Conservation (phyloP, 495 filamentous ascomycete species). For the Tuber melanosporum region DNA sequence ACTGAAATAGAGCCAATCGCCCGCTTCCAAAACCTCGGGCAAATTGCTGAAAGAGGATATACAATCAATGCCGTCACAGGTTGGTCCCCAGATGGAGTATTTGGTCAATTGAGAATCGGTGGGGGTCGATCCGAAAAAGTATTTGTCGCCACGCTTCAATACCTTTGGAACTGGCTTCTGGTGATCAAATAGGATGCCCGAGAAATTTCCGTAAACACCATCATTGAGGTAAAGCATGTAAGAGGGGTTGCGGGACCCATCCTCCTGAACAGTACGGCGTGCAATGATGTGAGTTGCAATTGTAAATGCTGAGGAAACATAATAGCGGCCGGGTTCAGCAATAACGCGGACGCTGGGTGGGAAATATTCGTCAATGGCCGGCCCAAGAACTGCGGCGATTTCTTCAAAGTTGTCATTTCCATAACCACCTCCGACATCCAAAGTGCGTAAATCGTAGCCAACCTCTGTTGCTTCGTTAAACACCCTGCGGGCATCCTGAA, state of each 20-base stretch:
- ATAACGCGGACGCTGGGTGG: conserved; percentile 77
- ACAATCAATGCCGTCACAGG: conserved; percentile 94
- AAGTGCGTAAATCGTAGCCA: conserved; percentile 73
- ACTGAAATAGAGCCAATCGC: conserved; percentile 97
- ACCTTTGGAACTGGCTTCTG: conserved; percentile 83
- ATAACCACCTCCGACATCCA: conserved; percentile 95
- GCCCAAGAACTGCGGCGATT: conserved; percentile 74
- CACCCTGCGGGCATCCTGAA: conserved; percentile 76
- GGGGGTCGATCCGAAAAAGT: conserved; percentile 51
- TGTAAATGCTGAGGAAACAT: conserved; percentile 85
- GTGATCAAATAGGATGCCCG: conserved; percentile 98
- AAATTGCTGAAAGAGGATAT: conserved; percentile 72
- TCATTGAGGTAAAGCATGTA: conserved; percentile 98
- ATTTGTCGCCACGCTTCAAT: conserved; percentile 56
- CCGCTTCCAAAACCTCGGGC: conserved; percentile 67
- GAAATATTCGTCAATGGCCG: conserved; percentile 79
- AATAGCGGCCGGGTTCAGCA: conserved; percentile 93
- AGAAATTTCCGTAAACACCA: conserved; percentile 95
- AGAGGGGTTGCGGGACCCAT: conserved; percentile 52
- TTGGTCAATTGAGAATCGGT: conserved; percentile 45
- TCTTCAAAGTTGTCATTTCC: conserved; percentile 78
- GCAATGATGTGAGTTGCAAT: conserved; percentile 92
- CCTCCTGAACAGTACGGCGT: conserved; percentile 73
- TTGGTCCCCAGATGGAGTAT: conserved; percentile 97
- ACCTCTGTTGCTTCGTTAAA: conserved; percentile 77